Evolutionary conservation across 139 green algal genomes (phyloP).

Genomic region (Chlorella sp.): DNA sequence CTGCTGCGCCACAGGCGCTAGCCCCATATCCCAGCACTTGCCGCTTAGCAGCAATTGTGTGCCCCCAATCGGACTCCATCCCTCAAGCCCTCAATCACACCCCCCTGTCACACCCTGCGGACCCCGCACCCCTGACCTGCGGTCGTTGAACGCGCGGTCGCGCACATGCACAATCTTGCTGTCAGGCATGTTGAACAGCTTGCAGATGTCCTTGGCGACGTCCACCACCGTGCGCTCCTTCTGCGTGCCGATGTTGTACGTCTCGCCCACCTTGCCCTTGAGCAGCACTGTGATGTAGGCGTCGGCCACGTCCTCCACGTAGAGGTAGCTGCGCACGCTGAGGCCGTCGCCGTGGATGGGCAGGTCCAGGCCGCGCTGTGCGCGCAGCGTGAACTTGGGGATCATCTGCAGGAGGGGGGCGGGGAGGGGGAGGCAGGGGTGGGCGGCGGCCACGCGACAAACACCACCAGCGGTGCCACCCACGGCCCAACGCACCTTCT

Average conservation of each 20-base stretch:
- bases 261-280: conserved; percentile 74
- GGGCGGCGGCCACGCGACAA: neutral
- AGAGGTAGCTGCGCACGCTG: conserved; percentile 77
- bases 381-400: conserved; percentile 79
- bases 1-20: no score
- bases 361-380: conserved; percentile 62
- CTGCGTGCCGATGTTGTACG: conserved; percentile 99
- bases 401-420: conserved; percentile 64
- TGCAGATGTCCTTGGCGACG: conserved; percentile 74
- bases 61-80: no score
- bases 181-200: conserved; percentile 61
- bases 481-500: conserved; percentile 19
- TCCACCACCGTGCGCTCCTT: conserved; percentile 91
- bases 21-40: no score
- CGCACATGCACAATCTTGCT: conserved; percentile 56
- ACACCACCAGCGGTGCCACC: neutral
- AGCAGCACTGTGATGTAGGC: conserved; percentile 91
- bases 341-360: conserved; percentile 70
- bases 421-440: neutral
- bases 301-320: conserved; percentile 93
- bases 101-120: neutral
- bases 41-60: no score
- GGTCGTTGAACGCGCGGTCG: conserved; percentile 91
- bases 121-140: conserved; percentile 1
- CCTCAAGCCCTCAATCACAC: no score